phyloP scores from a whole-genome alignment of 495 filamentous ascomycete species.

The Lasiosphaeria ovina region DNA sequence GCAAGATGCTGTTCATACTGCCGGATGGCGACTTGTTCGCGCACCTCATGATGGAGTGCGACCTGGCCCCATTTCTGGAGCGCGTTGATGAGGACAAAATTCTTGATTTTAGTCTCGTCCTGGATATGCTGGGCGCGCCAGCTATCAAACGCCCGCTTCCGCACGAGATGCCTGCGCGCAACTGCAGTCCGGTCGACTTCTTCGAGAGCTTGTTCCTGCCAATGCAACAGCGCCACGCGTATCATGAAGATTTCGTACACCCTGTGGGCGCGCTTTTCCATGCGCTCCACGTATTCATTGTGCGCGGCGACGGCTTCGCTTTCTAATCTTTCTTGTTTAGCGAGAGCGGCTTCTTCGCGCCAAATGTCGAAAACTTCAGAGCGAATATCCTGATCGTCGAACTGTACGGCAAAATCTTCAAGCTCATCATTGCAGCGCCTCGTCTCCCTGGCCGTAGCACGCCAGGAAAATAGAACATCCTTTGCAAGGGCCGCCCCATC shows the following conservation, averaged over 20 bases:
- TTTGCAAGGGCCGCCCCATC: constrained; percentile 14
- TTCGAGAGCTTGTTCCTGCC: constrained; percentile 25
- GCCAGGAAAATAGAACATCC: constrained; percentile 22
- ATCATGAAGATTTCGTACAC: constrained; percentile 31
- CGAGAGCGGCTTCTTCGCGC: constrained; percentile 16
- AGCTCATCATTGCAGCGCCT: constrained; percentile 14
- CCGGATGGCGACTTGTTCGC: constrained; percentile 23
- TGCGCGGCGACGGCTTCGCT: constrained; percentile 22
- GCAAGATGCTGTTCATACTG: constrained; percentile 16
- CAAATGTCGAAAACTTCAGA: constrained; percentile 28
- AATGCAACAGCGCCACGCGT: constrained; percentile 19
- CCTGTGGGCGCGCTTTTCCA: constrained; percentile 31
- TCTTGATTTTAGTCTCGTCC: constrained; percentile 69
- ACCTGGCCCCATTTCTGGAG: constrained; percentile 30
- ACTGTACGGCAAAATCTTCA: constrained; percentile 10
- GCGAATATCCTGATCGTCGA: constrained; percentile 25
- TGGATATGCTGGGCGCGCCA: constrained; percentile 74
- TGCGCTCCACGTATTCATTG: constrained; percentile 22
- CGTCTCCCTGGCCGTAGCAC: constrained; percentile 4
- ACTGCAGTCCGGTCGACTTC: constrained; percentile 50
- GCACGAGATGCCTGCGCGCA: constrained; percentile 66
- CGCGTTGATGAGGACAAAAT: constrained; percentile 55
- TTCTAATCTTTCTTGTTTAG: constrained; percentile 16
- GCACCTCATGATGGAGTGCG: constrained; percentile 29
- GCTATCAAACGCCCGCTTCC: constrained; percentile 70